These are phyloP conservation scores for Coemansia sp. DNA, from an alignment of 192 early-diverging fungal genomes.

Conservation along the genomic window DNA sequence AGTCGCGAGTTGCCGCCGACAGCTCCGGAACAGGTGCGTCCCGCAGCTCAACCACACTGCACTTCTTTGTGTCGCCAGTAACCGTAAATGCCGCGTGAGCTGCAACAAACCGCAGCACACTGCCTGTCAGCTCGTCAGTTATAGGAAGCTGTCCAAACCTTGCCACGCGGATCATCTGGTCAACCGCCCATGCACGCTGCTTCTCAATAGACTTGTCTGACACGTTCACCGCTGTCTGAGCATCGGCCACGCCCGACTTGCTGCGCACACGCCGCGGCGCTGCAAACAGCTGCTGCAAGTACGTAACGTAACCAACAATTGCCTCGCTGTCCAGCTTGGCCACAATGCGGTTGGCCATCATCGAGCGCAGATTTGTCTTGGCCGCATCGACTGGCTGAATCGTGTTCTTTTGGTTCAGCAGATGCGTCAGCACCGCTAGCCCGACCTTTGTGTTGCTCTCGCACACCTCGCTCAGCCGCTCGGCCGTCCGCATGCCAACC, in stretches of 20 bases:
- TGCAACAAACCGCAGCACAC: slow-evolving; percentile 67
- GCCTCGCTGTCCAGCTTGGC: slow-evolving; percentile 67
- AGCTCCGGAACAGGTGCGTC: slow-evolving; percentile 57
- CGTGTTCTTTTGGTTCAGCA: slow-evolving; percentile 71
- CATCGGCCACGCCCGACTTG: slow-evolving; percentile 35
- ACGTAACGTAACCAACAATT: slow-evolving; percentile 69
- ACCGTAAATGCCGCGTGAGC: slow-evolving; percentile 75
- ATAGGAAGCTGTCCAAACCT: slow-evolving; percentile 73
- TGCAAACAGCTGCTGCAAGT: slow-evolving; percentile 71
- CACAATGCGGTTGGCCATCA: slow-evolving; percentile 78
- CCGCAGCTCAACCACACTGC: slow-evolving; percentile 44
- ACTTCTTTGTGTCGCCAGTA: slow-evolving; percentile 34
- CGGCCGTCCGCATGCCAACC: slow-evolving; percentile 58
- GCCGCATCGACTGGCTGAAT: slow-evolving; percentile 60
- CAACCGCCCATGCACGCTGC: slow-evolving; percentile 75
- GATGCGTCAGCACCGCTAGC: slow-evolving; percentile 75
- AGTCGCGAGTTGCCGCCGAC: slow-evolving; percentile 56
- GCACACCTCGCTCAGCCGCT: slow-evolving; percentile 55
- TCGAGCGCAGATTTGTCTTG: slow-evolving; percentile 62
- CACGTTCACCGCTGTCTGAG: slow-evolving; percentile 28
- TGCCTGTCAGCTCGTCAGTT: slow-evolving; percentile 68
- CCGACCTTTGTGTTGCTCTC: slow-evolving; percentile 68
- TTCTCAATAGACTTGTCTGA: slow-evolving; percentile 43
- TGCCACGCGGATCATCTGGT: slow-evolving; percentile 79
- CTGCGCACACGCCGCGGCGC: slow-evolving; percentile 36